Conservation (phyloP, 306 rosid species). For the Delonix regia region DNA sequence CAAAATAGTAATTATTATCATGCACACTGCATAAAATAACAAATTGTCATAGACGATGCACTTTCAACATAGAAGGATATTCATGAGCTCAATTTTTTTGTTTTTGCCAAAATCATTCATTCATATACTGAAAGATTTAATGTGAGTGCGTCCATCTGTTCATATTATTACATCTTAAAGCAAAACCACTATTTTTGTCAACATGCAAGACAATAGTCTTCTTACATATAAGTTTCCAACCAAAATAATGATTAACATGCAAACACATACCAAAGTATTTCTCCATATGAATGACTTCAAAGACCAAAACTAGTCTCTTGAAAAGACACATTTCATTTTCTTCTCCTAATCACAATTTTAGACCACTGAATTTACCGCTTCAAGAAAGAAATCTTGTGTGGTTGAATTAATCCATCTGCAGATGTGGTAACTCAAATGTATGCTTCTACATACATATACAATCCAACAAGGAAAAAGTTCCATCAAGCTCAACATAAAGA, state of each 20-base stretch:
- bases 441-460: conserved; percentile 13
- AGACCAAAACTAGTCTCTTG: conserved; percentile 16
- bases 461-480: background rate
- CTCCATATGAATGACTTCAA: background rate
- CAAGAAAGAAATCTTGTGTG: background rate
- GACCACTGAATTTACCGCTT: conserved; percentile 5
- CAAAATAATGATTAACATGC: background rate
- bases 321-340: conserved; percentile 12
- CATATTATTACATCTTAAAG: background rate
- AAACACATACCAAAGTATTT: background rate
- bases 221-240: background rate
- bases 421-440: background rate
- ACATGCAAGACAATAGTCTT: background rate
- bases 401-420: conserved; percentile 1
- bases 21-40: background rate
- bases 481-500: conserved; percentile 1
- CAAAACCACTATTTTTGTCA: background rate
- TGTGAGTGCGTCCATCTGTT: background rate
- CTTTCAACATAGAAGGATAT: background rate
- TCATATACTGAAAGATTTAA: conserved; percentile 14
- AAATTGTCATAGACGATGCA: conserved; percentile 12
- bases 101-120: conserved; percentile 14
- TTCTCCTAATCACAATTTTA: conserved; percentile 13
- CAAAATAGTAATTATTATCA: no score
- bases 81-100: background rate